A percentile compares a stretch with the other conserved stretches of the same genome.
Conservation (phyloP, 352 stramenopile species). For the Globisporangium heterothallicum region DNA sequence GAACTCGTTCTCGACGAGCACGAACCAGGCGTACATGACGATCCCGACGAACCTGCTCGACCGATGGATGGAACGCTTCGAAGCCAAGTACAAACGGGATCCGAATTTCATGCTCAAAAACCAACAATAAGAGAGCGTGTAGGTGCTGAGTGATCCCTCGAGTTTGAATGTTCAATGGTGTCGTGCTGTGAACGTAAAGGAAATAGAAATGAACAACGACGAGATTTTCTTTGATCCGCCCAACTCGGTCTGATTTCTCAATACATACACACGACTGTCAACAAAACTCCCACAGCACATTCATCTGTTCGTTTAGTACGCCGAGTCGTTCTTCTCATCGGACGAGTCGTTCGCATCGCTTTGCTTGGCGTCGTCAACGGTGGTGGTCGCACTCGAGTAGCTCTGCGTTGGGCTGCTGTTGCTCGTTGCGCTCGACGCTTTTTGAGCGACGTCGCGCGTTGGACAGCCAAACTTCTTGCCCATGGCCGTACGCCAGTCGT, state of each 20-base stretch:
- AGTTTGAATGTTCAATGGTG: too few species aligned
- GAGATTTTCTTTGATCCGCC: too few species aligned
- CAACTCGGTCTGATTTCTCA: too few species aligned
- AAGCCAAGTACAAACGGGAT: slow-evolving; percentile 81
- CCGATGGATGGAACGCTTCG: slow-evolving; percentile 89
- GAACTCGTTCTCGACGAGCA: slow-evolving; percentile 80
- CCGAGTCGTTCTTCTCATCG: background rate
- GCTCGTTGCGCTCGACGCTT: background rate
- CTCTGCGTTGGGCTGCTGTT: slow-evolving; percentile 8
- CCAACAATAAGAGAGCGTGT: slow-evolving; percentile 13
- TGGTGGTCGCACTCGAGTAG: background rate
- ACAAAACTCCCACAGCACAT: too few species aligned
- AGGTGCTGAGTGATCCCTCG: too few species aligned
- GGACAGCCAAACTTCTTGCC: slow-evolving; percentile 40
- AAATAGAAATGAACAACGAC: too few species aligned
- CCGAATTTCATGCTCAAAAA: slow-evolving; percentile 92
- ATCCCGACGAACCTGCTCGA: slow-evolving; percentile 91
- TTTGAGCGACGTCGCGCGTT: slow-evolving; percentile 14
- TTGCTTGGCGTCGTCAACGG: slow-evolving; percentile 2
- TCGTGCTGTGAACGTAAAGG: too few species aligned
- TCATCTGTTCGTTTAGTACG: background rate
- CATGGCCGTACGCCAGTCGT: slow-evolving; percentile 33
- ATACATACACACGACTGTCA: too few species aligned
- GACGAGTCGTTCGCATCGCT: background rate
- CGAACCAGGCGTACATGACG: slow-evolving; percentile 73